These are phyloP conservation scores for Neohortaea acidophila DNA, from an alignment of 495 filamentous ascomycete species.

Conservation along the genomic window DNA sequence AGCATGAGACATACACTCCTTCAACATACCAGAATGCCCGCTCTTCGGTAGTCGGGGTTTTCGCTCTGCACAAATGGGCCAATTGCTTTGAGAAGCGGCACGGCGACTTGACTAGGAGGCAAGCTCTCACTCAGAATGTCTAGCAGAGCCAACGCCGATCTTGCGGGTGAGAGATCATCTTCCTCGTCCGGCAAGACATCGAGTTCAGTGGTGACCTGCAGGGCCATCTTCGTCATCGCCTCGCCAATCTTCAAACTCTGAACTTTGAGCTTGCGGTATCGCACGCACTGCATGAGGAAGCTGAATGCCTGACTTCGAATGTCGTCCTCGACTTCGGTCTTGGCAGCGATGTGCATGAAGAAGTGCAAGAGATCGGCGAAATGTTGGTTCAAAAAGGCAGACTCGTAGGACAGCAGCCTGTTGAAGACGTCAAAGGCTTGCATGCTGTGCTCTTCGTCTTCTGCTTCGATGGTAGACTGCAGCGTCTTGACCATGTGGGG, in stretches of 20 bases:
- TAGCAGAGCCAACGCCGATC: conserved; percentile 73
- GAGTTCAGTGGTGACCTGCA: conserved; percentile 80
- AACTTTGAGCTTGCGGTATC: conserved; percentile 88
- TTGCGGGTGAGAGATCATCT: conserved; percentile 77
- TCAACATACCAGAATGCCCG: conserved; percentile 80
- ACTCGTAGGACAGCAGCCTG: conserved; percentile 79
- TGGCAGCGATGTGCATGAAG: conserved; percentile 75
- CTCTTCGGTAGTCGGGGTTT: conserved; percentile 66
- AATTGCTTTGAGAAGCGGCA: conserved; percentile 74
- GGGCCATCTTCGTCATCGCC: conserved; percentile 66
- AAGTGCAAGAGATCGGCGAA: conserved; percentile 84
- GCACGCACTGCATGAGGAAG: conserved; percentile 83
- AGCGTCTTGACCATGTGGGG: conserved; percentile 82
- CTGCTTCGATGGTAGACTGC: conserved; percentile 59
- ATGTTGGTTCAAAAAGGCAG: conserved; percentile 64
- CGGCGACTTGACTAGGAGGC: conserved; percentile 86
- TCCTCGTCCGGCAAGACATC: conserved; percentile 53
- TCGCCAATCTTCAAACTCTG: conserved; percentile 71
- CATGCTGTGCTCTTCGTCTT: conserved; percentile 72
- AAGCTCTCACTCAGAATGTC: conserved; percentile 77
- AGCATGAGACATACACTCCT: too few relatives aligned
- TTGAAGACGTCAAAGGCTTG: conserved; percentile 96
- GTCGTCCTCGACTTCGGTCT: conserved; percentile 63
- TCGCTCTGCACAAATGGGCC: conserved; percentile 58
- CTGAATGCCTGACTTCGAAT: conserved; percentile 75